Percentiles rank a stretch among this genome's conserved stretches.
These are phyloP conservation scores for Phytophthora agathidicida DNA, from an alignment of 352 stramenopile species.

Conservation along the genomic window DNA sequence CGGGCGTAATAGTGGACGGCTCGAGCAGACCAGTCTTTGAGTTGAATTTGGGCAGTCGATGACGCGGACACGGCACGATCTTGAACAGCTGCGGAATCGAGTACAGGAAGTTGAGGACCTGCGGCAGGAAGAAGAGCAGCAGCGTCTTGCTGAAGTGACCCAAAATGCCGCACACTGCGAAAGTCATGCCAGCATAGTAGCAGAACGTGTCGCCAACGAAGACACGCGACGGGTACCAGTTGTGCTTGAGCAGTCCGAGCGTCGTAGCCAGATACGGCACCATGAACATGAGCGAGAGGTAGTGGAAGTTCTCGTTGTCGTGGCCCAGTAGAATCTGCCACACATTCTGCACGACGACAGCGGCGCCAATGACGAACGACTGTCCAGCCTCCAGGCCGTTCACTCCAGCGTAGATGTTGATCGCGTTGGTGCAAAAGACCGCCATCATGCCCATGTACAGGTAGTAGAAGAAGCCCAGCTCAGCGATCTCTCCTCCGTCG, in stretches of 20 bases:
- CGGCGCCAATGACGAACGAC: slow-evolving; percentile 91
- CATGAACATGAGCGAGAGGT: slow-evolving; percentile 97
- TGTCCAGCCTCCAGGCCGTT: slow-evolving; percentile 99
- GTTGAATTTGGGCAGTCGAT: slow-evolving; percentile 97
- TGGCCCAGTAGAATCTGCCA: slow-evolving; percentile 91
- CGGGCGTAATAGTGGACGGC: slow-evolving; percentile 91
- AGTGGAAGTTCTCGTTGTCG: slow-evolving; percentile 90
- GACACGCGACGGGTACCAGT: slow-evolving; percentile 97
- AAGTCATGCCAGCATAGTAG: slow-evolving; percentile 99
- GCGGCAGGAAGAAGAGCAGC: slow-evolving; percentile 98
- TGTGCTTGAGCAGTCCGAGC: slow-evolving; percentile 95
- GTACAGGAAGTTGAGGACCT: slow-evolving; percentile 99
- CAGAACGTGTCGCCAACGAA: slow-evolving; percentile 99
- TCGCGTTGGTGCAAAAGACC: slow-evolving; percentile 99
- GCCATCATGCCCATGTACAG: slow-evolving; percentile 99
- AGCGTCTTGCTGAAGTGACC: slow-evolving; percentile 99
- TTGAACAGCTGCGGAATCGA: slow-evolving; percentile 98
- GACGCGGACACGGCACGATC: slow-evolving; percentile 96
- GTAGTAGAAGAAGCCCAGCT: slow-evolving; percentile 95
- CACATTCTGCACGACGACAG: slow-evolving; percentile 95
- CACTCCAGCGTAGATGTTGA: slow-evolving; percentile 99
- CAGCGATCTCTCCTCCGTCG: slow-evolving; percentile 87
- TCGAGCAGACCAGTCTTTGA: slow-evolving; percentile 91
- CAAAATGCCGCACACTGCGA: slow-evolving; percentile 96
- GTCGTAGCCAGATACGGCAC: slow-evolving; percentile 95